Conservation (phyloP, 352 stramenopile genomes). For the Pythium scleroteichum region DNA sequence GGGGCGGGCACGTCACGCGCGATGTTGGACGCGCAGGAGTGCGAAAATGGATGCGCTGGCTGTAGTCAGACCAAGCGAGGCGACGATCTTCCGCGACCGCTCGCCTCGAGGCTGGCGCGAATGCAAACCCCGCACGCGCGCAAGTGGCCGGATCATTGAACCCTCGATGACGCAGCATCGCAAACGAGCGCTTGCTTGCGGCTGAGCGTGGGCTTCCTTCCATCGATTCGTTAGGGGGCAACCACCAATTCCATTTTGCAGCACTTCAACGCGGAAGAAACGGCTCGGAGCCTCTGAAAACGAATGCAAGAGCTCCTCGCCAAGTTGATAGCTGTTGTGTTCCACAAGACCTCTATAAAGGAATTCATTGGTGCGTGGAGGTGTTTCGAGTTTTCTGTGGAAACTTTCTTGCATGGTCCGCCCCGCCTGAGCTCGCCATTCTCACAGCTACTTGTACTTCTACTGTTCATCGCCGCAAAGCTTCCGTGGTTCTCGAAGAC, state of each 20-base stretch:
- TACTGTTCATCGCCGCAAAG: too few relatives aligned
- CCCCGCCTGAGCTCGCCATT: too few relatives aligned
- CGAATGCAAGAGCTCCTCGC: neutral
- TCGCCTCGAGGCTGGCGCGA: neutral
- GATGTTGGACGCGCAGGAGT: neutral
- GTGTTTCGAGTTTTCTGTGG: conserved; percentile 7
- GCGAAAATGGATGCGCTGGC: neutral
- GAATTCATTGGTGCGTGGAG: neutral
- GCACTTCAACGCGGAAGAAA: conserved; percentile 24
- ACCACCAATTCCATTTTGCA: neutral
- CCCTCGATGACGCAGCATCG: neutral
- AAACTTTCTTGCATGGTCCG: conserved; percentile 9
- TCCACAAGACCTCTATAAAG: conserved; percentile 1
- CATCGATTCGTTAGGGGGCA: conserved; percentile 1
- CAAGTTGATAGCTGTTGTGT: neutral
- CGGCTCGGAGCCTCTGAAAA: conserved; percentile 1
- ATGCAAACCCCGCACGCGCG: neutral
- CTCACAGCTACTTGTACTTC: too few relatives aligned
- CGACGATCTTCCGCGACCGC: neutral
- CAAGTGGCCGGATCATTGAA: neutral
- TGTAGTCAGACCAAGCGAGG: neutral
- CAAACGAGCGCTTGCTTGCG: neutral
- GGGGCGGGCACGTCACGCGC: neutral
- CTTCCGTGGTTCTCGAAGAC: too few relatives aligned
- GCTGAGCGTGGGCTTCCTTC: conserved; percentile 8